These are phyloP conservation scores for Neofusicoccum umdonicola DNA, from an alignment of 2,329 filamentous ascomycete species.

Conservation along the genomic window DNA sequence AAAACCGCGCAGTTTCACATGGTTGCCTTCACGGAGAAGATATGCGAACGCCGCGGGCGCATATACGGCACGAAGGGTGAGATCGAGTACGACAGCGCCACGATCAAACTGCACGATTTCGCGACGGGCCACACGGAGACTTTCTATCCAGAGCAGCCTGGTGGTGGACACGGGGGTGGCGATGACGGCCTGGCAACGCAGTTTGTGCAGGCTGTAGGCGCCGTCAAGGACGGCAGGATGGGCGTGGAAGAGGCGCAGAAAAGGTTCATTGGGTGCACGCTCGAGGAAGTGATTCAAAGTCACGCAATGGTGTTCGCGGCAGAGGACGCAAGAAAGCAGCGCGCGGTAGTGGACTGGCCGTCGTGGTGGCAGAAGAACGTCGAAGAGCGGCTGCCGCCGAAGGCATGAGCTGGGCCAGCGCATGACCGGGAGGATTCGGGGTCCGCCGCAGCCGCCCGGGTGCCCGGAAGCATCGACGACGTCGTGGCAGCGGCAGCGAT, in stretches of 20 bases:
- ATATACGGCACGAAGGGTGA: conserved; percentile 87
- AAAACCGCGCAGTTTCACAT: conserved; percentile 93
- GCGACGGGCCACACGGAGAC: conserved; percentile 54
- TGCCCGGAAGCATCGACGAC: not conserved
- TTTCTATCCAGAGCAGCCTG: conserved; percentile 60
- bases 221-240: conserved; percentile 70
- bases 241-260: conserved; percentile 69
- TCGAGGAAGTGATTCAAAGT: conserved; percentile 84
- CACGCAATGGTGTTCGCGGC: conserved; percentile 94
- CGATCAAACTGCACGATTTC: conserved; percentile 75
- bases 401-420: not conserved
- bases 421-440: not conserved
- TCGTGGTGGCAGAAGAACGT: conserved; percentile 64
- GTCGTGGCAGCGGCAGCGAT: not conserved
- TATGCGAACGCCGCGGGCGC: conserved; percentile 80
- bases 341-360: conserved; percentile 70
- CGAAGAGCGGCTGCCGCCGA: not conserved
- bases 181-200: conserved; percentile 77
- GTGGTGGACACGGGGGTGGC: conserved; percentile 71
- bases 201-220: conserved; percentile 78
- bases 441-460: conserved; percentile 3
- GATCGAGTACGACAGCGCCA: conserved; percentile 76
- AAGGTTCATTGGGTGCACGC: conserved; percentile 72
- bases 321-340: conserved; percentile 73
- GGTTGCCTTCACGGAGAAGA: conserved; percentile 83